phyloP scores from a whole-genome alignment of 1,284 basidiomycete species.

The Neolentinus lepideus region DNA sequence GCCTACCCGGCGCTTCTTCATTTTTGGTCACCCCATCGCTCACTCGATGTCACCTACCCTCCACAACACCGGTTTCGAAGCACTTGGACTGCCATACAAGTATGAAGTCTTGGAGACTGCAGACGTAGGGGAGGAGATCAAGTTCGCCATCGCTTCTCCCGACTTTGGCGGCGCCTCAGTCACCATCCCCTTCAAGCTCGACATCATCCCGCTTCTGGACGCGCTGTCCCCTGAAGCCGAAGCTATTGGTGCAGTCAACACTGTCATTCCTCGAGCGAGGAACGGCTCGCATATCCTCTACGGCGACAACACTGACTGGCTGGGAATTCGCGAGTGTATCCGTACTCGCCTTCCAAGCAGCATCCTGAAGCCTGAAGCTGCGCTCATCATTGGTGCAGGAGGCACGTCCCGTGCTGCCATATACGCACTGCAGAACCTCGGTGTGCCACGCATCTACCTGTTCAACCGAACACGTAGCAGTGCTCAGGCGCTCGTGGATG shows the following conservation, averaged over 20 bases:
- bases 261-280: slow-evolving; percentile 56
- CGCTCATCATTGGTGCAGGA: slow-evolving; percentile 86
- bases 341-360: slow-evolving; percentile 29
- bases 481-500: slow-evolving; percentile 59
- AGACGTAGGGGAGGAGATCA: slow-evolving; percentile 60
- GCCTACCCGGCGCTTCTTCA: slow-evolving; percentile 67
- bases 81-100: slow-evolving; percentile 76
- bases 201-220: slow-evolving; percentile 78
- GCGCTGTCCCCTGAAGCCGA: slow-evolving; percentile 72
- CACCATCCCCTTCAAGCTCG: slow-evolving; percentile 91
- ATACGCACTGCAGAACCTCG: slow-evolving; percentile 74
- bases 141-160: slow-evolving; percentile 51
- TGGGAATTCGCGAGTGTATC: slow-evolving; percentile 69
- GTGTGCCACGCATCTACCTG: slow-evolving; percentile 68
- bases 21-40: slow-evolving; percentile 86
- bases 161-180: slow-evolving; percentile 95
- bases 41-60: slow-evolving; percentile 90
- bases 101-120: slow-evolving; percentile 79
- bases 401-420: slow-evolving; percentile 91
- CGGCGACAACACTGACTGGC: slow-evolving; percentile 94
- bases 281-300: slow-evolving; percentile 49
- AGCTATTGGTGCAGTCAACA: slow-evolving; percentile 90
- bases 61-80: slow-evolving; percentile 85
- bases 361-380: slow-evolving; percentile 35
- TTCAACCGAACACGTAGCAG: slow-evolving; percentile 79